Evolutionary conservation across 2,329 filamentous ascomycete genomes (phyloP).

Genomic region (Colletotrichum sp.): DNA sequence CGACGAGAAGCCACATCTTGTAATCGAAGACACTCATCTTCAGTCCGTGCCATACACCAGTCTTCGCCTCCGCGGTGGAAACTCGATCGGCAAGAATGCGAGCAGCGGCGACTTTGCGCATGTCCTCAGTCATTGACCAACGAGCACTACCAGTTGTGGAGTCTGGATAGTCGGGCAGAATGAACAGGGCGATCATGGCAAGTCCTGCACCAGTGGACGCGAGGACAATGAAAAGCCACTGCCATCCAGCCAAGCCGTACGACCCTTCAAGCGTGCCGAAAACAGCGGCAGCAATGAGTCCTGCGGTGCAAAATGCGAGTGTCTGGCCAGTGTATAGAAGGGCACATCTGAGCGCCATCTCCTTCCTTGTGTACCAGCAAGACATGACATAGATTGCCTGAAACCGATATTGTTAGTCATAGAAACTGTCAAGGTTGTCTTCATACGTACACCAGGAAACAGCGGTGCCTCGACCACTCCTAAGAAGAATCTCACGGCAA

Average conservation of each 20-base stretch:
- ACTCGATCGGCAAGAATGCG: conserved; percentile 27
- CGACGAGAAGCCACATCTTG: conserved; percentile 27
- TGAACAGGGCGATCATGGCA: conserved; percentile 22
- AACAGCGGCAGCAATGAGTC: conserved; percentile 28
- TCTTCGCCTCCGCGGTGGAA: conserved; percentile 25
- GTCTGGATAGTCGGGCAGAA: conserved; percentile 27
- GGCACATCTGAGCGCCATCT: conserved; percentile 28
- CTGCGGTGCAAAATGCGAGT: conserved; percentile 25
- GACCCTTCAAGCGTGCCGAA: conserved; percentile 22
- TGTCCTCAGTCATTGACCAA: conserved; percentile 27
- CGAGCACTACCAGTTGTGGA: conserved; percentile 26
- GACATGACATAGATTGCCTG: conserved; percentile 23
- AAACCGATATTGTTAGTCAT: not conserved
- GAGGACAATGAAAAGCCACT: conserved; percentile 46
- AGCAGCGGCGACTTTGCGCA: conserved; percentile 25
- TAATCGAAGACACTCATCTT: conserved; percentile 26
- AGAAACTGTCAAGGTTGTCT: not conserved
- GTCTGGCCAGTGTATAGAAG: conserved; percentile 28
- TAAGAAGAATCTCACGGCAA: conserved; percentile 22
- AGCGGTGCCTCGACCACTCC: conserved; percentile 22
- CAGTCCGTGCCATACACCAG: conserved; percentile 25
- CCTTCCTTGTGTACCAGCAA: conserved; percentile 29
- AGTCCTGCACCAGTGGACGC: conserved; percentile 25
- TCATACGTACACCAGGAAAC: conserved; percentile 21
- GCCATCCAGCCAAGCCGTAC: conserved; percentile 39